These are phyloP conservation scores for Dioscorea dumetorum DNA, from an alignment of 106 monocot species.

Conservation along the genomic window DNA sequence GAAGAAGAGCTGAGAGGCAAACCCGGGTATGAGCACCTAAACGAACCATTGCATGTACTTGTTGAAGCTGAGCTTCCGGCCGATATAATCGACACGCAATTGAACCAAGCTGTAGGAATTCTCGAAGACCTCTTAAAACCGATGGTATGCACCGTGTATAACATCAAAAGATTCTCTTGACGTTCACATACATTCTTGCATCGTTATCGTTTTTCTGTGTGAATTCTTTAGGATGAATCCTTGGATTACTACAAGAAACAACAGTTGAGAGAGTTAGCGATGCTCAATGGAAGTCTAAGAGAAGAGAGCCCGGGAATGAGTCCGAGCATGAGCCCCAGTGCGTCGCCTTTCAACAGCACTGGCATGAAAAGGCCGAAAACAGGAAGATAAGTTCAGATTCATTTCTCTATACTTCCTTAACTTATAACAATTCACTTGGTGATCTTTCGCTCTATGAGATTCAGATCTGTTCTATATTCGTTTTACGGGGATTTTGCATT, in stretches of 20 bases:
- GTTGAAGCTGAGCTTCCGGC: constrained; percentile 87
- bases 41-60: constrained; percentile 84
- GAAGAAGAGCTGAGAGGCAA: constrained; percentile 92
- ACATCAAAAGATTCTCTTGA: background rate
- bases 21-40: constrained; percentile 87
- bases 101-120: constrained; percentile 63
- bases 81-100: constrained; percentile 55
- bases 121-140: constrained; percentile 86
- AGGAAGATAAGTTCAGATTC: constrained; percentile 22
- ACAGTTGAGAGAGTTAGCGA: constrained; percentile 63
- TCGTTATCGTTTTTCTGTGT: background rate
- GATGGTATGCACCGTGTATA: constrained; percentile 29
- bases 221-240: constrained; percentile 52
- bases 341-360: constrained; percentile 65
- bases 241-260: constrained; percentile 76
- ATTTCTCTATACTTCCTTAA: background rate
- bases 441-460: no score
- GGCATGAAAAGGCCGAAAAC: constrained; percentile 89
- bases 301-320: constrained; percentile 75
- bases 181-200: background rate
- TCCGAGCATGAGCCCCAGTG: constrained; percentile 30
- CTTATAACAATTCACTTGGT: no score
- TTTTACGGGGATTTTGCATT: no score
- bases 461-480: no score
- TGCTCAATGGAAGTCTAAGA: constrained; percentile 65